Base-by-base conservation (phyloP, 2,329 filamentous ascomycete species). In the Chrysoporthe puriensis region DNA sequence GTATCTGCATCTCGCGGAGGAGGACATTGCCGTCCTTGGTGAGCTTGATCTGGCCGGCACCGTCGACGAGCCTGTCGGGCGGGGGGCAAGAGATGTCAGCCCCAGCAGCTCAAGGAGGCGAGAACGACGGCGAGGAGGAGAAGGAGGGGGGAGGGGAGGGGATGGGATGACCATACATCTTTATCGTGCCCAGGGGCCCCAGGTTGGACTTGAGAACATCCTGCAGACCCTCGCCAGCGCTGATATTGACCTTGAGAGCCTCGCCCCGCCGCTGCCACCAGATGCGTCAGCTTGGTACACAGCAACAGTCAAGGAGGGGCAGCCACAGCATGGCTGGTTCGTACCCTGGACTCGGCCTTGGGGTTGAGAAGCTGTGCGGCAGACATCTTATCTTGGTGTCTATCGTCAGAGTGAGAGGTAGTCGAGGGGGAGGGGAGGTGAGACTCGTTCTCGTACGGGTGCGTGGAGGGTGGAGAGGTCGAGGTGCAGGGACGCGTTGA, bases 321-420 rank as follows among this genome's bases (percentile, higher is more conserved):
- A 70, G 66, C 68, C 66, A 63, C 65, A 66, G 64, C 44, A 66
- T 60, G 69, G 70, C 69, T 72, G 34, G n/a, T 70, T 84, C 91
- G 76, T 86, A 96, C 94, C 83, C 96, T 90, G 76, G 94, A 97
- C 85, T 99, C 96, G 77, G 96, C 96, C 86, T 99, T 99, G 71
- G 96, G 96, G 82, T 99, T 99, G 73, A 99, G 91, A 77, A 99
- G 90, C 84, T 98, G 95, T 77, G 96, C 94, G 75, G 96, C 96
- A 83, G 94, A 98, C 96, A 98, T 98, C 70, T 73, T 75, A 48
- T 59, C 34, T 66, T 60, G 42, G 32, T 64, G 62, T 66, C 42
- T 64, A 63, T 66, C 42, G 70, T 63, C 64, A 54, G 66, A 43
- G 57, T 52, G 50, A 16, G 57, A 21, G 18, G 57, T 42, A 50